Conservation (phyloP, 202 grass and related monocot genomes). For the Zoysia matrella region DNA sequence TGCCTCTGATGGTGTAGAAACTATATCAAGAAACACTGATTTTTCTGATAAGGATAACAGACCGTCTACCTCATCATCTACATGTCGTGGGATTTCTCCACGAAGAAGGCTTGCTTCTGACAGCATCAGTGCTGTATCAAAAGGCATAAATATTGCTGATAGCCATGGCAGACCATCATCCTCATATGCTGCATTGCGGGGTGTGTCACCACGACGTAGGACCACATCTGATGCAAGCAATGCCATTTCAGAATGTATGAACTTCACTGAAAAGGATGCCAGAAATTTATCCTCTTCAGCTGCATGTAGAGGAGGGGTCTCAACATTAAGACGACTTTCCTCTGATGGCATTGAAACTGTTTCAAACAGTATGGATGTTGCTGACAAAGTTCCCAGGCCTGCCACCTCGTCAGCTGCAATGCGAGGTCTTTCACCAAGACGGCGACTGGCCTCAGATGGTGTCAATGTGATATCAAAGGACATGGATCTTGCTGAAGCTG, state of each 20-base stretch:
- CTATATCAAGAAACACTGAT: too few relatives aligned
- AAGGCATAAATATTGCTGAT: constrained; percentile 35
- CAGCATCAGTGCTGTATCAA: background rate
- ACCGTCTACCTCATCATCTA: too few relatives aligned
- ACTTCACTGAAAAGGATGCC: constrained; percentile 48
- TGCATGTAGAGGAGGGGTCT: constrained; percentile 45
- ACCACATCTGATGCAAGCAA: background rate
- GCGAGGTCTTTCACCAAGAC: constrained; percentile 56
- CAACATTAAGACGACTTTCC: constrained; percentile 36
- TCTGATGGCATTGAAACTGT: too few relatives aligned
- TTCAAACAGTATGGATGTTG: background rate
- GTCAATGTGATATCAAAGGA: constrained; percentile 48
- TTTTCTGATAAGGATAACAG: too few relatives aligned
- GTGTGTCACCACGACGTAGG: constrained; percentile 46
- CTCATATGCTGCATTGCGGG: constrained; percentile 32
- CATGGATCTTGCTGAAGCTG: constrained; percentile 48
- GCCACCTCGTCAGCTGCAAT: constrained; percentile 20
- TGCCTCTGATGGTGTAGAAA: too few relatives aligned
- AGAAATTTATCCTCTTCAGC: constrained; percentile 40
- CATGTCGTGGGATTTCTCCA: constrained; percentile 53
- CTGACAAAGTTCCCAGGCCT: constrained; percentile 57
- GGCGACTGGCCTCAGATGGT: constrained; percentile 59
- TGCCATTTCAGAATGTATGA: constrained; percentile 34
- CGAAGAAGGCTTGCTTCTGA: constrained; percentile 53
- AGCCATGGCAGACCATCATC: constrained; percentile 27